Base-by-base conservation (phyloP, 805 yeast species). In the Yarrowia alimentaria region DNA sequence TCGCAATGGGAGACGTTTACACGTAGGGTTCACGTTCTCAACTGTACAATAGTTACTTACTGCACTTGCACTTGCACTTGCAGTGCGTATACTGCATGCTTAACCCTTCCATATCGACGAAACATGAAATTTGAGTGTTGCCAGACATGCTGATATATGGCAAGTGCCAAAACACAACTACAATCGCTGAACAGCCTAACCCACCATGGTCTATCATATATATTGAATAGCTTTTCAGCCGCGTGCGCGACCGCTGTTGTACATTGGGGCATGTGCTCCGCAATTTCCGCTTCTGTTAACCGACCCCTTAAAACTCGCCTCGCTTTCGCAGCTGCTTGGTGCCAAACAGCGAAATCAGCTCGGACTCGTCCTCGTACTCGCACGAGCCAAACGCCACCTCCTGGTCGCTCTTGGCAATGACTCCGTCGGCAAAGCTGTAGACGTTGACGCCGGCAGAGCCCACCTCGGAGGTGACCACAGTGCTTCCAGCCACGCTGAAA, bases 271-370 rank as follows among this genome's bases (percentile, higher is more conserved):
- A 17, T 21, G 19, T 21, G n/a, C 8, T 33, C 4, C 9, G 7
- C 18, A 26, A 19, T 21, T 8, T 22, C 42, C 43, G 16, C 43
- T 16, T 4, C 9, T 33, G 42, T 35, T 35, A 35, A 24, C 22
- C 30, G 18, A 19, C 16, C 20, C 7, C 18, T n/a, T 31, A 43
- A n/a, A 43, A 69, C 60, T 80, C 85, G 40, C 83, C 81, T 61
- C 81, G 76, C 64, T 80, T 80, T 58, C 83, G 74, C 60, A 80
- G 71, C 14, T 74, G 63, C 53, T 71, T 69, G 40, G 73, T 64
- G 50, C 70, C 66, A 59, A 77, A 78, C 59, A 80, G 69, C 13
- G 81, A 77, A 49, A 72, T 73, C 45, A 75, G 18, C 70, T 75
- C 47, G 40, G 67, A 65, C 9, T 64, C 61, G 35, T 68, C 65